Base-by-base conservation (phyloP, 352 stramenopile species). In the Pythium inflatum region DNA sequence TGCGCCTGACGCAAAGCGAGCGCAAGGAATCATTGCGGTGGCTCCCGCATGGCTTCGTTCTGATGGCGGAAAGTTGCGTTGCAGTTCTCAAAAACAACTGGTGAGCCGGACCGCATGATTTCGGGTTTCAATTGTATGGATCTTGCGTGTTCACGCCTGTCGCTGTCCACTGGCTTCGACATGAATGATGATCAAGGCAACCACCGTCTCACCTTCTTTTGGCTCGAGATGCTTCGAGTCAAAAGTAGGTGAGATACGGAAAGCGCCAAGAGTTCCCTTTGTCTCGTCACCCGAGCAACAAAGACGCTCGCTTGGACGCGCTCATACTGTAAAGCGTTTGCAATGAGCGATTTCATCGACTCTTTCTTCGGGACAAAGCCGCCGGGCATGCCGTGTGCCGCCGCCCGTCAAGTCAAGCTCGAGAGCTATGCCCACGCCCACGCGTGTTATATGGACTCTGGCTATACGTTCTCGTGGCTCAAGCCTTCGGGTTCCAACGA, bases 121-220 rank as follows among this genome's bases (percentile, higher is more conserved):
- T 5, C 24, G 27, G 48, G 48, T 55, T 25, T 55, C 48, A 34
- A 55, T 31, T 27, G 48, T 24, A 27, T 36, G 48, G 48, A 38
- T 55, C 8, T 9, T 31, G 24, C 11, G 45, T 12, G 11, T 22
- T 18, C 4, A 25, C 25, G 25, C 48, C 48, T 14, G 46, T 22
- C 27, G 9, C 48, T 55, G 27, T 18, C 5, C 25, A 27, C 11
- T 5, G 25, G 11, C 48, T 6, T 34, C 12, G 24, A 24, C 13
- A 28, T 55, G 48, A 55, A 55, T 55, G 48, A 55, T 55, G 48
- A 28, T 55, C 48, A 13, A 8, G 20, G 16, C n/a, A n/a, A n/a
- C n/a, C n/a, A n/a, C n/a, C n/a, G n/a, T n/a, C n/a, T n/a, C n/a
- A n/a, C n/a, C n/a, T n/a, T n/a, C n/a, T n/a, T n/a, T n/a, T n/a